These are phyloP conservation scores for Blastobotrys muscicola DNA, from an alignment of 805 yeast genomes.

Conservation along the genomic window DNA sequence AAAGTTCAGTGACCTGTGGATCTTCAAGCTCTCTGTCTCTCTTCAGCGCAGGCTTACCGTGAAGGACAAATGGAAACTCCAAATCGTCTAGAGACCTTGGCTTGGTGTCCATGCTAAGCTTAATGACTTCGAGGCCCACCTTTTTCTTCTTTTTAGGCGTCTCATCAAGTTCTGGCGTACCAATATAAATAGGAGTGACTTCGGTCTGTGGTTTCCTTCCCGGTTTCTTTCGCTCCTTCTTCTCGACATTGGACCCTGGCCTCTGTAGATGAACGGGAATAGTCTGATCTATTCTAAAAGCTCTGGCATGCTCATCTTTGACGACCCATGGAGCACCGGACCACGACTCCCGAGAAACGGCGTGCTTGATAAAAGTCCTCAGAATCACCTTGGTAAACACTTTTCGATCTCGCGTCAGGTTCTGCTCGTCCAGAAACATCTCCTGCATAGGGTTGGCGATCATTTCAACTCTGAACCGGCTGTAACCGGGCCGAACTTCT, in stretches of 20 bases:
- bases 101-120: background rate
- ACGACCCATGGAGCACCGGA: conserved; percentile 96
- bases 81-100: conserved; percentile 8
- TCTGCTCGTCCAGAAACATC: conserved; percentile 60
- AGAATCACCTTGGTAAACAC: conserved; percentile 84
- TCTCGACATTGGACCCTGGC: conserved; percentile 5
- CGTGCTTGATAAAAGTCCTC: conserved; percentile 76
- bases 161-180: too few species aligned
- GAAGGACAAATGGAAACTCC: conserved; percentile 1
- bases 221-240: conserved; percentile 7
- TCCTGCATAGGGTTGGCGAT: conserved; percentile 39
- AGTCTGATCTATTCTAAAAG: conserved; percentile 44
- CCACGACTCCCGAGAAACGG: conserved; percentile 67
- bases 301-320: conserved; percentile 60
- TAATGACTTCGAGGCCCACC: background rate
- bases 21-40: too few species aligned
- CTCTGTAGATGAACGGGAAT: conserved; percentile 21
- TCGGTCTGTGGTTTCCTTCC: conserved; percentile 1
- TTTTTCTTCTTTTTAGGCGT: background rate
- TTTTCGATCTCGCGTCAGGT: conserved; percentile 73
- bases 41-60: too few species aligned
- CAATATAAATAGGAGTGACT: too few species aligned
- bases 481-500: conserved; percentile 40
- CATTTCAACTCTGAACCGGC: conserved; percentile 64
- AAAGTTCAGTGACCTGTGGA: background rate